Conservation (phyloP, 345 rosid genomes). For the Syzygium grande region DNA sequence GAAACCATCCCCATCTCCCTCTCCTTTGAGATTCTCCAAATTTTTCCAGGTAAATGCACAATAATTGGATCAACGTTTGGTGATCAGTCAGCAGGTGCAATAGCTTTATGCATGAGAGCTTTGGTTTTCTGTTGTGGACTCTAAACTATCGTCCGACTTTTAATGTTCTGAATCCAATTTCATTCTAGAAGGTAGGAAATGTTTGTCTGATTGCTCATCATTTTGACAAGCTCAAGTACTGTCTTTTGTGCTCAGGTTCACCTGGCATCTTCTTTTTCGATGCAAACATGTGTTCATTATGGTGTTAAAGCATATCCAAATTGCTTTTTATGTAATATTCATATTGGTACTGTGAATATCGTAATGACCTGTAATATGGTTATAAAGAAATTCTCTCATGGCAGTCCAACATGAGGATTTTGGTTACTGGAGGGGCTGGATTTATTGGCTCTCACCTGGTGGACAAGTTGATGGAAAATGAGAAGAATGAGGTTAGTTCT, state of each 20-base stretch:
- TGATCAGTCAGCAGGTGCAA: not conserved
- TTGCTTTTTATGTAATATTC: not conserved
- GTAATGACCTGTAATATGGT: not conserved
- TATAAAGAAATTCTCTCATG: not conserved
- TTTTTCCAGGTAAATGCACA: slow-evolving; percentile 44
- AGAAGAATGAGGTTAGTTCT: slow-evolving; percentile 41
- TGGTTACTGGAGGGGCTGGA: slow-evolving; percentile 97
- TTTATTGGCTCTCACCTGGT: slow-evolving; percentile 96
- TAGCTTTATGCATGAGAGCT: not conserved
- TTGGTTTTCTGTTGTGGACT: not conserved
- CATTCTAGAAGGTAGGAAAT: not conserved
- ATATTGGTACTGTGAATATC: not conserved
- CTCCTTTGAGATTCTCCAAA: slow-evolving; percentile 61
- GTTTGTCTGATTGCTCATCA: not conserved
- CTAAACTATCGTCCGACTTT: not conserved
- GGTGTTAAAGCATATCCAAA: not conserved
- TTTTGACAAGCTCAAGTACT: not conserved
- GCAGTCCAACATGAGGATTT: slow-evolving; percentile 93
- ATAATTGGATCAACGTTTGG: not conserved
- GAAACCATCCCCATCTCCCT: slow-evolving; percentile 51
- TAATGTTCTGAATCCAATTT: not conserved
- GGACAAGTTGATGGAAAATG: slow-evolving; percentile 89
- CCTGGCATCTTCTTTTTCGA: not conserved
- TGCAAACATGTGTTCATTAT: not conserved
- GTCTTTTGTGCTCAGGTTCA: not conserved